These are phyloP conservation scores for Aspergillus sp. DNA, from an alignment of 2,329 filamentous ascomycete genomes.

Conservation along the genomic window DNA sequence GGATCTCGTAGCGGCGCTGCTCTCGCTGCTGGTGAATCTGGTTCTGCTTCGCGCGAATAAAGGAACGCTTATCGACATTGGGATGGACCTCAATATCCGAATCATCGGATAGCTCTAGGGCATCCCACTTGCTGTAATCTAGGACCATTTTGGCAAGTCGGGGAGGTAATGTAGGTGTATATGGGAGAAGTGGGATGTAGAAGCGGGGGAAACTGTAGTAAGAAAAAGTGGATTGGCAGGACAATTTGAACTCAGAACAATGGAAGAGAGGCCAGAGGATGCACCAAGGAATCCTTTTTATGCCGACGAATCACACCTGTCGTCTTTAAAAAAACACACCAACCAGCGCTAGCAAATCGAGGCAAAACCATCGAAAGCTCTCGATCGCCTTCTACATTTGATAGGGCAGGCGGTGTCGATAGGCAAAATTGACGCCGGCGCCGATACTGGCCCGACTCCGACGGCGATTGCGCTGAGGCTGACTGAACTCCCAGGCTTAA, in stretches of 20 bases:
- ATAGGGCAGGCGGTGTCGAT: conserved; percentile 18
- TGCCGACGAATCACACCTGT: too few species aligned
- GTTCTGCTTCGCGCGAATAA: conserved; percentile 95
- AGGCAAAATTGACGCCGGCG: conserved; percentile 5
- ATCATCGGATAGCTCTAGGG: conserved; percentile 94
- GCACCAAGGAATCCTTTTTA: too few species aligned
- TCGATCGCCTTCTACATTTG: conserved; percentile 26
- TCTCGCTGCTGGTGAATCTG: conserved; percentile 91
- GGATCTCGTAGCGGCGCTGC: conserved; percentile 80
- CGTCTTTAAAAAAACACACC: too few species aligned
- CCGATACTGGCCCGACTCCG: conserved; percentile 13
- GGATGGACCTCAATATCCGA: conserved; percentile 97
- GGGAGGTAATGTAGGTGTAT: conserved; percentile 8
- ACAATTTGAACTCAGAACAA: background rate
- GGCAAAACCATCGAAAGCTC: conserved; percentile 20
- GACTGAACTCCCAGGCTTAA: conserved; percentile 4
- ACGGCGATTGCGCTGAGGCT: conserved; percentile 7
- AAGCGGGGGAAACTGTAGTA: conserved; percentile 9
- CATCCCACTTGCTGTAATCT: conserved; percentile 63
- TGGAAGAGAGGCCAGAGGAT: too few species aligned
- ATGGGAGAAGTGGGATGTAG: conserved; percentile 10
- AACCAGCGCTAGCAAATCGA: too few species aligned
- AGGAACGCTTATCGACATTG: conserved; percentile 96
- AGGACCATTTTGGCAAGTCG: conserved; percentile 43
- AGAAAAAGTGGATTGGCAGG: background rate